Percentiles rank a stretch among this genome's conserved stretches.
phyloP scores from a whole-genome alignment of 306 rosid genomes.

The Mimosa bimucronata region DNA sequence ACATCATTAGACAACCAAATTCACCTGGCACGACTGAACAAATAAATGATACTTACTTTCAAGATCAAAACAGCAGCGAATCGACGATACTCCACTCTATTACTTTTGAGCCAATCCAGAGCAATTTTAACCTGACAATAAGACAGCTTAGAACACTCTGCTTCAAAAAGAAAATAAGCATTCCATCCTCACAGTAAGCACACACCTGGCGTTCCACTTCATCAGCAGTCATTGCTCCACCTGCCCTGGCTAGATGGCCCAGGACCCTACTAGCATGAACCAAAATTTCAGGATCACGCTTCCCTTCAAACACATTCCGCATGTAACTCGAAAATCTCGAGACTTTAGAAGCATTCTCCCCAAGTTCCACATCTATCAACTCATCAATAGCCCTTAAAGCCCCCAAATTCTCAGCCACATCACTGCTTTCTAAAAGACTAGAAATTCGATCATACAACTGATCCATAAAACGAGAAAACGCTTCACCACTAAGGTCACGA shows the following conservation, averaged over 20 bases:
- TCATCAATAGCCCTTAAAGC: conserved; percentile 97
- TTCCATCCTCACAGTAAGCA: not conserved
- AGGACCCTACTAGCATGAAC: conserved; percentile 92
- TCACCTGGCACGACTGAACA: not conserved
- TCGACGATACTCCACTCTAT: conserved; percentile 88
- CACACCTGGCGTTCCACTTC: conserved; percentile 95
- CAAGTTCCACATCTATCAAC: conserved; percentile 89
- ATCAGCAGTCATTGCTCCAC: conserved; percentile 98
- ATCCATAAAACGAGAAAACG: conserved; percentile 93
- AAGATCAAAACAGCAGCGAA: conserved; percentile 93
- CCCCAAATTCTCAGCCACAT: conserved; percentile 84
- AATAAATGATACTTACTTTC: conserved; percentile 65
- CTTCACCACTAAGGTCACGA: conserved; percentile 91
- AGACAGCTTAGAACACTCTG: conserved; percentile 29
- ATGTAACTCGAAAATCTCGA: conserved; percentile 85
- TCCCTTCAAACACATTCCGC: conserved; percentile 79
- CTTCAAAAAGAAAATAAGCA: conserved; percentile 1
- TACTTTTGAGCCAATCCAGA: conserved; percentile 85
- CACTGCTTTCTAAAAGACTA: conserved; percentile 72
- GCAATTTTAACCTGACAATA: conserved; percentile 76
- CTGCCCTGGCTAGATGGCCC: conserved; percentile 96
- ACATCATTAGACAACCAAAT: not conserved
- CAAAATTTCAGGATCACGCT: conserved; percentile 90
- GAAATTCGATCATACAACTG: conserved; percentile 90
- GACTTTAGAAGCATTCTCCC: conserved; percentile 94